Base-by-base conservation (phyloP, 176 grass and related monocot species). In the Poa pratensis region DNA sequence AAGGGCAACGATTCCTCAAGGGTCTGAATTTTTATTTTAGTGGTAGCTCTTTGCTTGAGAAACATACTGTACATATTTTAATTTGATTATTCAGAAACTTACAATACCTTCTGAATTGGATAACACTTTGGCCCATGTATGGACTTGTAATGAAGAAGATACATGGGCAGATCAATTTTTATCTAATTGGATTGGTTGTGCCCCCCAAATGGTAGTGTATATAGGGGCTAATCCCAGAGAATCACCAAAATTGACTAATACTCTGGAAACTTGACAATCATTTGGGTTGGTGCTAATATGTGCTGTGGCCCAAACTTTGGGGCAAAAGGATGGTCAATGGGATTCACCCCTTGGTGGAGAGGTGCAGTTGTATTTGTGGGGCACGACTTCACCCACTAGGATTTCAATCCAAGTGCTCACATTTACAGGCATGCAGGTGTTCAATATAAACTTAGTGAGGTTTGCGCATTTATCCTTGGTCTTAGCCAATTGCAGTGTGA, bases 1-100 rank as follows among this genome's bases (percentile, higher is more conserved):
- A 73, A 30, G 37, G 42, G 23, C 37, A 73, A 46, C 53, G 34
- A 73, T 52, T 65, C 58, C 27, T 6, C 7, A 37, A 75, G 37
- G 59, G 20, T 64, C 42, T 32, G 50, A 52, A 53, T 1, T 84
- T 50, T 51, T 12, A 26, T 64, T 57, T 24, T 19, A 48, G 32
- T 75, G 26, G 39, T 75, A 63, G 27, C 82, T 76, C 43, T 84
- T 65, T 1, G 18, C 42, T 50, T 51, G 19, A 66, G 17, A 69
- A 82, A 54, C 30, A 66, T 16, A 37, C 16, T 52, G 23, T 52
- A 17, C 48, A 32, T 75, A 48, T 48, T 46, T 46, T 3, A 14
- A 35, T 67, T 67, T 0, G 23, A 60, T 58, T 46, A 71, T 35
- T 71, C 39, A 72, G 20, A 45, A 22, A 58, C 16, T 24, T 81